phyloP scores from a whole-genome alignment of 176 grass and related monocot genomes.

The Miscanthus lutarioriparius region DNA sequence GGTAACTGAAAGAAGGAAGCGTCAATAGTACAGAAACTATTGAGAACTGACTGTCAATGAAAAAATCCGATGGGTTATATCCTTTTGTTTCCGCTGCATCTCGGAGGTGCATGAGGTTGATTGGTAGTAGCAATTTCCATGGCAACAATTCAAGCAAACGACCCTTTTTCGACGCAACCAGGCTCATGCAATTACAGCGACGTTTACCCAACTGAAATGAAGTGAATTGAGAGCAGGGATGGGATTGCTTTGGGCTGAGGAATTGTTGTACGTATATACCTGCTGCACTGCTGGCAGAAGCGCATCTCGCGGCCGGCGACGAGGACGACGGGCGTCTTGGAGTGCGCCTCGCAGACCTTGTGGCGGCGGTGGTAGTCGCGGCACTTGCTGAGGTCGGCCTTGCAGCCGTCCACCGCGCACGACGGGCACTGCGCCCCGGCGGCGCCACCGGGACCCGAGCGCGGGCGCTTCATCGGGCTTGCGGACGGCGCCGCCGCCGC shows the following conservation, averaged over 20 bases:
- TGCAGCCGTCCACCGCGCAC: conserved; percentile 92
- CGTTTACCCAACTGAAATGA: not conserved
- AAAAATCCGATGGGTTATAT: not conserved
- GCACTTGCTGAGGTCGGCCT: conserved; percentile 76
- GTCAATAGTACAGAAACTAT: not conserved
- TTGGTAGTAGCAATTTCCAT: not conserved
- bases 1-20: not conserved
- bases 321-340: conserved; percentile 86
- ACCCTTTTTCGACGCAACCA: not conserved
- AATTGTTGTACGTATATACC: conserved; percentile 42
- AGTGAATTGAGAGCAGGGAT: not conserved
- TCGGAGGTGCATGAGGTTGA: no score
- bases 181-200: not conserved
- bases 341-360: conserved; percentile 96
- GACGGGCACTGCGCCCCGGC: conserved; percentile 38
- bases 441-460: not conserved
- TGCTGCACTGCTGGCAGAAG: conserved; percentile 99
- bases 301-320: conserved; percentile 78
- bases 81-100: not conserved
- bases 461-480: conserved; percentile 50
- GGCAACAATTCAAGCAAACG: not conserved
- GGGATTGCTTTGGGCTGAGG: not conserved
- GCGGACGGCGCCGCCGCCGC: conserved; percentile 14
- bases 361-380: conserved; percentile 96
- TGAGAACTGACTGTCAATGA: not conserved